Conservation (phyloP, 2,329 filamentous ascomycete species). For the Epicoccum nigrum region DNA sequence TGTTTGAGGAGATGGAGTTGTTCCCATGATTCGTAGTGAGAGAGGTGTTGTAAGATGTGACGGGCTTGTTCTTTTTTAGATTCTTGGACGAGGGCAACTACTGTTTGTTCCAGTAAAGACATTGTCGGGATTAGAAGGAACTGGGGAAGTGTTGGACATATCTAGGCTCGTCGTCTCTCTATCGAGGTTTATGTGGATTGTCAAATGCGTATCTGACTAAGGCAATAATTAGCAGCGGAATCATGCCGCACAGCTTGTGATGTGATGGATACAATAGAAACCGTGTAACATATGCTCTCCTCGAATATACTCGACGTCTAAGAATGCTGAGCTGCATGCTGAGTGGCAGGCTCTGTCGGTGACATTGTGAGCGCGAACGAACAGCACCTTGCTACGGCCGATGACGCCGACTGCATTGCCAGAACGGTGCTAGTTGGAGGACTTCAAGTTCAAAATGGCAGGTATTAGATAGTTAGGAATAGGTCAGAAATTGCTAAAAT, state of each 20-base stretch:
- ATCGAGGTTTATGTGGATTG: background rate
- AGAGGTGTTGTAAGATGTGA: constrained; percentile 20
- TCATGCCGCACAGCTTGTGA: background rate
- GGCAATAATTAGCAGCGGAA: constrained; percentile 5
- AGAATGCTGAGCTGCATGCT: too few species aligned
- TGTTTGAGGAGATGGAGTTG: constrained; percentile 27
- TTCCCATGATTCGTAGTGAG: constrained; percentile 19
- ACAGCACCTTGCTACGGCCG: too few species aligned
- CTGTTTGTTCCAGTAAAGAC: constrained; percentile 15
- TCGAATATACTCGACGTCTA: too few species aligned
- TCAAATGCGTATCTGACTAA: constrained; percentile 12
- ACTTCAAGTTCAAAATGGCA: too few species aligned
- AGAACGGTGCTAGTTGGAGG: too few species aligned
- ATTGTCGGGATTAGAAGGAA: background rate
- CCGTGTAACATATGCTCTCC: too few species aligned
- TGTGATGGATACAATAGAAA: too few species aligned
- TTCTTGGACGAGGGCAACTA: constrained; percentile 20
- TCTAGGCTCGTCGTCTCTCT: background rate
- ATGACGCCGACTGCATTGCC: too few species aligned
- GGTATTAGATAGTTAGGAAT: too few species aligned
- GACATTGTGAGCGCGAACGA: too few species aligned
- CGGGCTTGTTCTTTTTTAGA: constrained; percentile 15
- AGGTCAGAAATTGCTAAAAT: too few species aligned
- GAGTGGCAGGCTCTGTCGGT: too few species aligned
- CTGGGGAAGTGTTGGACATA: background rate